Conservation (phyloP, 352 stramenopile species). For the Phytopythium kandeliae region DNA sequence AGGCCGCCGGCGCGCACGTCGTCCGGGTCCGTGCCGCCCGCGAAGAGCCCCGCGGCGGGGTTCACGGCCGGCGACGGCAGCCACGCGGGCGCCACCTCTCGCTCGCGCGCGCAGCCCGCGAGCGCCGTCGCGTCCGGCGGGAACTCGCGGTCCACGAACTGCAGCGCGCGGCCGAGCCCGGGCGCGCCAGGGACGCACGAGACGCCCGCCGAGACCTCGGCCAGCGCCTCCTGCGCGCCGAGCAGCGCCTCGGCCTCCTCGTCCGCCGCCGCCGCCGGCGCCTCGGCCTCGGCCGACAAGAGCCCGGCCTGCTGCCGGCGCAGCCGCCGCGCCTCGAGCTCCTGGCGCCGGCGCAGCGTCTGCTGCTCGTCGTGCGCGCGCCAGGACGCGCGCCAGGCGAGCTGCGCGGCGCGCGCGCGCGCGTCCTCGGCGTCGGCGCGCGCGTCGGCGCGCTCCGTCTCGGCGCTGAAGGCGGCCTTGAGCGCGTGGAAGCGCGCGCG, state of each 20-base stretch:
- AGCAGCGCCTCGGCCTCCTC: conserved; percentile 66
- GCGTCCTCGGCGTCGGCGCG: conserved; percentile 72
- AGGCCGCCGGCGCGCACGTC: conserved; percentile 73
- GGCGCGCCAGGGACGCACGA: conserved; percentile 72
- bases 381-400: conserved; percentile 51
- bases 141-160: conserved; percentile 90
- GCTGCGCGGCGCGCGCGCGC: conserved; percentile 38
- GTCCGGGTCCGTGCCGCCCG: conserved; percentile 89
- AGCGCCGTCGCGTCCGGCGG: conserved; percentile 72
- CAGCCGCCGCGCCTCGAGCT: conserved; percentile 67
- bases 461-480: conserved; percentile 82
- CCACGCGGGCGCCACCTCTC: conserved; percentile 58
- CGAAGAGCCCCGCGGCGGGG: conserved; percentile 83
- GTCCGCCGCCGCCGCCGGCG: conserved; percentile 13
- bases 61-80: conserved; percentile 87
- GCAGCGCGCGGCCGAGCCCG: conserved; percentile 69
- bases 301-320: conserved; percentile 64
- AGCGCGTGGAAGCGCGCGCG: conserved; percentile 84
- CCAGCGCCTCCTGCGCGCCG: conserved; percentile 75
- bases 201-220: conserved; percentile 85
- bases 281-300: conserved; percentile 36
- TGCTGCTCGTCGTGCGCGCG: conserved; percentile 54
- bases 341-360: conserved; percentile 63
- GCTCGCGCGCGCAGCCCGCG: conserved; percentile 46
- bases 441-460: conserved; percentile 78